phyloP scores from a whole-genome alignment of 768 basidiomycete species.

The Boletus subparvulus region DNA sequence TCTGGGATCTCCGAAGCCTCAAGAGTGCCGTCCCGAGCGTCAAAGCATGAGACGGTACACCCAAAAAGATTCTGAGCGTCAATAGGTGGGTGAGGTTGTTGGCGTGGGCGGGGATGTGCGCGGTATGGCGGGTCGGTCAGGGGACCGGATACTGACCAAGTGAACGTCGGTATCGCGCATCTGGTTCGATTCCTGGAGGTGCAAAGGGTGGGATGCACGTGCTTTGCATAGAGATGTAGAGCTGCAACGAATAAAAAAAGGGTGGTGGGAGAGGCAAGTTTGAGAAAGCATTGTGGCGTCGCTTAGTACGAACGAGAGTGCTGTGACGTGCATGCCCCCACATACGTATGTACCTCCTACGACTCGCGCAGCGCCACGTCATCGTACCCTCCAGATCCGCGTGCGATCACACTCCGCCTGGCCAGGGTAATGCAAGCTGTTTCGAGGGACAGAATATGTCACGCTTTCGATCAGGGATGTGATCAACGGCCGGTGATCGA shows the following conservation, averaged over 20 bases:
- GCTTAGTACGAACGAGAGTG: no score
- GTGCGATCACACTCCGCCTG: no score
- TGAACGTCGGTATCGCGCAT: not conserved
- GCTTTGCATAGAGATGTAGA: no score
- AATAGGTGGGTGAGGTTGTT: conserved; percentile 56
- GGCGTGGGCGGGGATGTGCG: conserved; percentile 63
- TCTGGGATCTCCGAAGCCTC: conserved; percentile 78
- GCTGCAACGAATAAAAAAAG: not conserved
- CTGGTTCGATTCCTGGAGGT: not conserved
- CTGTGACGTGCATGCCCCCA: no score
- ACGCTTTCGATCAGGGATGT: not conserved
- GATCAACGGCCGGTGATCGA: no score
- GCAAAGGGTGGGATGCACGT: no score
- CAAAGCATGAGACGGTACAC: conserved; percentile 50
- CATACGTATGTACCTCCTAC: no score
- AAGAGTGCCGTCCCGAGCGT: conserved; percentile 66
- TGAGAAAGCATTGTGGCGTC: not conserved
- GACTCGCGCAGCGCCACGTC: no score
- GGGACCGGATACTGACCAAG: conserved; percentile 14
- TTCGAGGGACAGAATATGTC: not conserved
- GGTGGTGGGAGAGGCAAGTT: no score
- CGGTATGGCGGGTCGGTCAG: conserved; percentile 56
- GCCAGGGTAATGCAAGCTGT: no score
- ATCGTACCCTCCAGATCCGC: no score
- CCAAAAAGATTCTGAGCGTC: conserved; percentile 56